Conservation (phyloP, 2,329 filamentous ascomycete species). For the Graphilbum fragrans region DNA sequence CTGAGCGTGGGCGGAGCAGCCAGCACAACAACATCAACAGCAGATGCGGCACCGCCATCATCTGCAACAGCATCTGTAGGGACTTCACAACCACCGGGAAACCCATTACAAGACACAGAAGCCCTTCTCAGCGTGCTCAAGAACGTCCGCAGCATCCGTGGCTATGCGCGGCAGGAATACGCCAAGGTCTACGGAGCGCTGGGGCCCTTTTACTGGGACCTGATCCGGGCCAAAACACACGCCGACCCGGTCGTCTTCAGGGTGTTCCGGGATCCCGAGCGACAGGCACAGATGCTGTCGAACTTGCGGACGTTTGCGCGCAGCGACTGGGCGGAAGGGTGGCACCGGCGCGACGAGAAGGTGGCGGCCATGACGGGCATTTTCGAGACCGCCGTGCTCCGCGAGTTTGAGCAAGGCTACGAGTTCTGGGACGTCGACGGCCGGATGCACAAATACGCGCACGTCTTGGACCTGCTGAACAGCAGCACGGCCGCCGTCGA, state of each 20-base stretch:
- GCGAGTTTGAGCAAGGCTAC: constrained; percentile 89
- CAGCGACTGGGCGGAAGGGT: constrained; percentile 71
- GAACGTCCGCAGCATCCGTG: constrained; percentile 64
- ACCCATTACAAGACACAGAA: constrained; percentile 44
- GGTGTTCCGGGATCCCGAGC: constrained; percentile 75
- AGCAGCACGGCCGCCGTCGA: constrained; percentile 70
- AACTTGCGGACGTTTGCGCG: constrained; percentile 69
- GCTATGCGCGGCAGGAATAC: constrained; percentile 78
- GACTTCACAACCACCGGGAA: constrained; percentile 1
- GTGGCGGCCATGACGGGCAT: constrained; percentile 63
- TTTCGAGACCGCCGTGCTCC: constrained; percentile 82
- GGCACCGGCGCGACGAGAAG: constrained; percentile 57
- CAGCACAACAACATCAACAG: constrained; percentile 5
- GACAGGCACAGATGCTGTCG: constrained; percentile 79
- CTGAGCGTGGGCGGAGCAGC: constrained; percentile 37
- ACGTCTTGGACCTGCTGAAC: constrained; percentile 72
- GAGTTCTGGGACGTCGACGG: constrained; percentile 81
- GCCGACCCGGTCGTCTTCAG: constrained; percentile 77
- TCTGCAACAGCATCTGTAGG: constrained; percentile 10
- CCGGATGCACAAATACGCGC: constrained; percentile 78
- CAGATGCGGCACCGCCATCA: constrained; percentile 8
- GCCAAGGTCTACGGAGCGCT: constrained; percentile 82
- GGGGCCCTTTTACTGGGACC: constrained; percentile 78
- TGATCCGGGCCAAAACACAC: constrained; percentile 58
- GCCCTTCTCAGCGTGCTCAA: constrained; percentile 58